Evolutionary conservation across 345 rosid species (phyloP), one percentile per base, ranked within the genome.

Genomic region (Draba incana): DNA sequence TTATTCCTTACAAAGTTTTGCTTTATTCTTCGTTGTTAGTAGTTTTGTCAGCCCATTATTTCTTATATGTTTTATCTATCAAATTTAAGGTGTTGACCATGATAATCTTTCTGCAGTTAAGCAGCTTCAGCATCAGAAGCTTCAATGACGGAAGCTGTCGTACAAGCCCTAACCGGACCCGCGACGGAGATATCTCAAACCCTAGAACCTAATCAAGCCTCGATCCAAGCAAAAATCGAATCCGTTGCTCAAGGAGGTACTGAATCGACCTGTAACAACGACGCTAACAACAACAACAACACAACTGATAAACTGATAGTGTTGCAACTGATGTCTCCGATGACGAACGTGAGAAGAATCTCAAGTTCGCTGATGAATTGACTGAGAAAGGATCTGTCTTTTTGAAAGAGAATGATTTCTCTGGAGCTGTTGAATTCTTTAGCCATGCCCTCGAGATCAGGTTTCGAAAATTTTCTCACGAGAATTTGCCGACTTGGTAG

Each of bases 371-470:
- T 3, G 83, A 79, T 5, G 90, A 87, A 72, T 68, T 94, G 68
- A 59, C 82, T 57, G 92, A 85, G 81, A 81, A 63, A 76, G 98
- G 96, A 54, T 66, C 78, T 13, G 41, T 5, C 10, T 95, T 88
- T n/a, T 56, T 94, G 55, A 89, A 77, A 61, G 93, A 86, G 42
- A 67, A 59, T 2, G 96, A 94, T 68, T 84, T 74, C 60, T 68
- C 58, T 6, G 96, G 89, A 78, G 99, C 99, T 13, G 86, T 85
- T 6, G 98, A 94, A 33, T 94, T 90, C 84, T 89, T 87, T 45
- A 89, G 98, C 81, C 99, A 97, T 28, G 85, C 93, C 51, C 88
- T 94, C 6, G 98, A 94, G 68, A 91, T 91, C 82, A 86, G 92
- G 99, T 20, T 20, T 20, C 20, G 20, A 20, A 20, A 20, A 20